Evolutionary conservation across 2,329 filamentous ascomycete species (phyloP).

Genomic region (Sporothrix variecibatus): DNA sequence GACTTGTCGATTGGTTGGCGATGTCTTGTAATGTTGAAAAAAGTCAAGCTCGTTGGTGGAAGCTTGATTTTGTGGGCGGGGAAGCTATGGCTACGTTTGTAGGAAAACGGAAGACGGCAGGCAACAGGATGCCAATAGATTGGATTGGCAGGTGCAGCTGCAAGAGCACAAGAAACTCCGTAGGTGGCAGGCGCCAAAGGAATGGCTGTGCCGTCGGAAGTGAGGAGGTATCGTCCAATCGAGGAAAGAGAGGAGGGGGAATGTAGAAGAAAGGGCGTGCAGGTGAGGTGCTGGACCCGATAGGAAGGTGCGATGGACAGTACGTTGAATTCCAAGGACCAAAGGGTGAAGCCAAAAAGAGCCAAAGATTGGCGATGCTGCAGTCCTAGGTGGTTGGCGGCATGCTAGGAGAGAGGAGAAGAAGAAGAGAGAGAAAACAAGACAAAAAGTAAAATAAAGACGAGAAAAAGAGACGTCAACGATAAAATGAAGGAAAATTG

Average conservation of each 20-base stretch:
- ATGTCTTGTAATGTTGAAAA: neutral
- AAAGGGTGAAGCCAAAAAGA: neutral
- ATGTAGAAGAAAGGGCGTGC: neutral
- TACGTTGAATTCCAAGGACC: neutral
- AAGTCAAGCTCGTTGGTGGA: neutral
- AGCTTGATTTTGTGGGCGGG: neutral
- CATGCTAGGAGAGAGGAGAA: neutral
- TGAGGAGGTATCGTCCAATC: neutral
- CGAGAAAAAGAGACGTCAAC: neutral
- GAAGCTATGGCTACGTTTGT: neutral
- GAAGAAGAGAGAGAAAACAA: neutral
- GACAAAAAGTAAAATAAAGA: neutral
- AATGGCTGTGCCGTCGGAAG: constrained; percentile 6
- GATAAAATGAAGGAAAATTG: neutral
- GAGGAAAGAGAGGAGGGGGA: neutral
- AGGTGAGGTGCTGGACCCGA: neutral
- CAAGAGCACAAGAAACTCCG: neutral
- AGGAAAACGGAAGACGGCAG: neutral
- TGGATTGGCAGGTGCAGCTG: neutral
- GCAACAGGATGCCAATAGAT: neutral
- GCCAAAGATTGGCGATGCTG: constrained; percentile 8
- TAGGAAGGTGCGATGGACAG: neutral
- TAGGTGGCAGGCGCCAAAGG: constrained; percentile 4
- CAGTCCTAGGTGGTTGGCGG: neutral
- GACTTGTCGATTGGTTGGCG: neutral